These are phyloP conservation scores for Boletus reticulatus DNA, from an alignment of 768 basidiomycete genomes.

Conservation along the genomic window DNA sequence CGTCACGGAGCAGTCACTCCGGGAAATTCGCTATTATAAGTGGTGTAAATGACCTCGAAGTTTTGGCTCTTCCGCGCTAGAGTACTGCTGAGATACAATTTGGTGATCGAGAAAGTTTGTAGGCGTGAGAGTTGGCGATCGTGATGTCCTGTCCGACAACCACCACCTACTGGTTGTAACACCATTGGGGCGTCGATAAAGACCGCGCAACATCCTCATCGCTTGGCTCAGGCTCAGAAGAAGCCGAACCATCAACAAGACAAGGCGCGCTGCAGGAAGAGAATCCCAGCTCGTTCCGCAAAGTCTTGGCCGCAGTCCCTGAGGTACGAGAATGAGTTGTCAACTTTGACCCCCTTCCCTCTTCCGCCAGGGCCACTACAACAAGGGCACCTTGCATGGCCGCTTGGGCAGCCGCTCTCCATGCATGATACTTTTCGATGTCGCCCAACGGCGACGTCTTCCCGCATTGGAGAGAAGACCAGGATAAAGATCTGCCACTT, in stretches of 20 bases:
- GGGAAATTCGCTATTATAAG: constrained; percentile 33
- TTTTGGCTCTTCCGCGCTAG: constrained; percentile 2
- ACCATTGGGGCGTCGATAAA: too few relatives aligned
- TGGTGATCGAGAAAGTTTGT: constrained; percentile 26
- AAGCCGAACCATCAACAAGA: constrained; percentile 26
- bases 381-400: constrained; percentile 58
- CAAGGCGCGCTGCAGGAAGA: constrained; percentile 27
- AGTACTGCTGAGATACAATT: constrained; percentile 25
- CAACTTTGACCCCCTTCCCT: constrained; percentile 40
- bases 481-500: constrained; percentile 54
- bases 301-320: constrained; percentile 36
- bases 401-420: constrained; percentile 54
- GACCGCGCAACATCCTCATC: background rate
- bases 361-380: constrained; percentile 42
- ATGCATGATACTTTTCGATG: constrained; percentile 77
- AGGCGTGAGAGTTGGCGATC: constrained; percentile 23
- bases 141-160: background rate
- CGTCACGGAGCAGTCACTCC: constrained; percentile 69
- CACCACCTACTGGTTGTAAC: too few relatives aligned
- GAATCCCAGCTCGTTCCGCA: constrained; percentile 33
- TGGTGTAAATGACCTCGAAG: constrained; percentile 17
- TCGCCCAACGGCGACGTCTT: constrained; percentile 62
- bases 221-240: background rate
- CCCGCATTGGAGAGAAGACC: constrained; percentile 45
- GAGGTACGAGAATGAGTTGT: constrained; percentile 35